Base-by-base conservation (phyloP, 2,329 filamentous ascomycete genomes). In the Tothia fuscella region DNA sequence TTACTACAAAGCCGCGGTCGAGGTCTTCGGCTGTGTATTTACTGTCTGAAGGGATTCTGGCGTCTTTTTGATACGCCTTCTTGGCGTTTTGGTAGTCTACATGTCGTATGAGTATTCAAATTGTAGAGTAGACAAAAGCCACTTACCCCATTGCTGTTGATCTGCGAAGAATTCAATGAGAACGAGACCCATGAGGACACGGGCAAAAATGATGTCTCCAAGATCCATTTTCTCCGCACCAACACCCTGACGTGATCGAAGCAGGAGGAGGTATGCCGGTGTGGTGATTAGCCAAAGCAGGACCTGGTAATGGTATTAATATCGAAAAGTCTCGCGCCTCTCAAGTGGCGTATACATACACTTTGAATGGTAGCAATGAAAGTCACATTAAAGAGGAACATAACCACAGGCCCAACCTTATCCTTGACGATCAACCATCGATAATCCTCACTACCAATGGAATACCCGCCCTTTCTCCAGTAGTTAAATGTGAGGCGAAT, bases 401-500 rank as follows among this genome's bases (percentile, higher is more conserved):
- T 93, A 19, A 78, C 57, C 29, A 70, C 66, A 1, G 68, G 65
- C 5, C 74, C 76, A 17, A 88, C 68, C 28, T 76, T 66, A 21
- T 71, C 66, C 56, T 79, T 79, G 40, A 96, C 66, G 42, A 88
- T 77, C 43, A 72, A 70, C 89, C 91, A 98, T 63, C 91, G 76
- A 60, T 98, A 98, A 61, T 98, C 91, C 62, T 98, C 89, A 13
- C 82, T 88, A 28, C 91, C 89, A 48, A 88, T 70, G 13, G 71
- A 67, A 59, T 98, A 98, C 19, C 91, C 91, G 29, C 91, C 91
- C 60, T 85, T 93, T 45, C 91, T 81, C 80, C 83, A 94, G 65
- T 95, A 98, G 64, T 98, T 98, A 69, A 76, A 96, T 3, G 89
- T 96, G 61, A 98, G 67, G 9, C 91, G 82, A 65, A 87, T 82